These are phyloP conservation scores for Aspergillus sp. DNA, from an alignment of 2,329 filamentous ascomycete species.

Conservation along the genomic window DNA sequence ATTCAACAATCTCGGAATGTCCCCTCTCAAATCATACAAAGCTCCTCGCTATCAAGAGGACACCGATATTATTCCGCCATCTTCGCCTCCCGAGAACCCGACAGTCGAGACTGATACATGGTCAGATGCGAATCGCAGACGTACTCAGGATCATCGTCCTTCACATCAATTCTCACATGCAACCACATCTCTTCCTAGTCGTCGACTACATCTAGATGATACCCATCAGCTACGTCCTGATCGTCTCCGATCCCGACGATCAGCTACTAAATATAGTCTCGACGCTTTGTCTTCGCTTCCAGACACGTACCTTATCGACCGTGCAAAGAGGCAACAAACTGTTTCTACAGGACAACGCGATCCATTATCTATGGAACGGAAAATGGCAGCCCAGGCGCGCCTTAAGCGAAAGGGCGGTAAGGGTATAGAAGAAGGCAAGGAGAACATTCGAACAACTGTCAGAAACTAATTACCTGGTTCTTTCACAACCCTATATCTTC, in stretches of 20 bases:
- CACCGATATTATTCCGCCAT: constrained; percentile 24
- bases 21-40: constrained; percentile 18
- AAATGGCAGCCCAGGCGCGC: constrained; percentile 36
- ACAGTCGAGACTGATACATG: constrained; percentile 25
- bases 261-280: constrained; percentile 29
- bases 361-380: constrained; percentile 31
- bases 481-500: neutral
- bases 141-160: constrained; percentile 24
- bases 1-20: constrained; percentile 21
- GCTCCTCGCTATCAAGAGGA: constrained; percentile 16
- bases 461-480: constrained; percentile 6
- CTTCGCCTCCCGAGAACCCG: constrained; percentile 32
- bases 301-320: constrained; percentile 19
- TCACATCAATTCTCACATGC: constrained; percentile 24
- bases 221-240: constrained; percentile 21
- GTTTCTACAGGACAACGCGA: constrained; percentile 24
- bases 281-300: constrained; percentile 28
- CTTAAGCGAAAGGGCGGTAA: constrained; percentile 32
- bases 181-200: constrained; percentile 25
- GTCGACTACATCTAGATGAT: constrained; percentile 20
- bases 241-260: constrained; percentile 24
- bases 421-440: constrained; percentile 31
- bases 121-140: constrained; percentile 22
- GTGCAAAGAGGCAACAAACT: constrained; percentile 22
- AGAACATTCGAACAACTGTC: constrained; percentile 26